Evolutionary conservation across 768 basidiomycete species (phyloP).

Genomic region (Pleurotus platypus): DNA sequence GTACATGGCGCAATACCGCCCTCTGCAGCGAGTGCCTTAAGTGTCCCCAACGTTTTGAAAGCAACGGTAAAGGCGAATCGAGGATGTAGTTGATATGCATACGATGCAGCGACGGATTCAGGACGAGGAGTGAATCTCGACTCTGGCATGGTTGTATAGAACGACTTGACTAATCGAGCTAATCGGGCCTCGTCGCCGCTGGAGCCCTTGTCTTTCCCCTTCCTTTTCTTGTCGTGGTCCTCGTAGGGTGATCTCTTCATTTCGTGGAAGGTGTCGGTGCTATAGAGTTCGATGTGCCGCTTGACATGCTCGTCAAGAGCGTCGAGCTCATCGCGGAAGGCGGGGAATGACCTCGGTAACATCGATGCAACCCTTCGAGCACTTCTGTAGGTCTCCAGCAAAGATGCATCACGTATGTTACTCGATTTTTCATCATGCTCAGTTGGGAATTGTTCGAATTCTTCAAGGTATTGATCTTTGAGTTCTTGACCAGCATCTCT

Average conservation of each 20-base stretch:
- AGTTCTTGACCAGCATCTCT: constrained; percentile 29
- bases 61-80: constrained; percentile 54
- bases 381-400: not conserved
- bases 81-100: constrained; percentile 34
- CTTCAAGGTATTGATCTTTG: constrained; percentile 2
- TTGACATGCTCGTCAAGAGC: constrained; percentile 31
- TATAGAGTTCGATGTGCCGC: not conserved
- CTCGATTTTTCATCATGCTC: not conserved
- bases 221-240: constrained; percentile 6
- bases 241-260: not conserved
- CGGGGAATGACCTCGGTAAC: not conserved
- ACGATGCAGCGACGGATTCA: constrained; percentile 55
- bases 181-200: constrained; percentile 9
- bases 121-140: constrained; percentile 26
- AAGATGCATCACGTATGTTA: not conserved
- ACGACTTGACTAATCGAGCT: constrained; percentile 22
- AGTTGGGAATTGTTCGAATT: not conserved
- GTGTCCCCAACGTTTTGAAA: constrained; percentile 44
- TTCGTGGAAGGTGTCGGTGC: no score
- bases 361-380: not conserved
- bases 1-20: constrained; percentile 28
- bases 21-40: constrained; percentile 44
- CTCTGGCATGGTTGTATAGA: constrained; percentile 20
- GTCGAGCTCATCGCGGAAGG: constrained; percentile 31
- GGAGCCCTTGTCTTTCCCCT: constrained; percentile 6